Evolutionary conservation across 2,329 filamentous ascomycete genomes (phyloP).

Genomic region (Nigrospora osmanthi): DNA sequence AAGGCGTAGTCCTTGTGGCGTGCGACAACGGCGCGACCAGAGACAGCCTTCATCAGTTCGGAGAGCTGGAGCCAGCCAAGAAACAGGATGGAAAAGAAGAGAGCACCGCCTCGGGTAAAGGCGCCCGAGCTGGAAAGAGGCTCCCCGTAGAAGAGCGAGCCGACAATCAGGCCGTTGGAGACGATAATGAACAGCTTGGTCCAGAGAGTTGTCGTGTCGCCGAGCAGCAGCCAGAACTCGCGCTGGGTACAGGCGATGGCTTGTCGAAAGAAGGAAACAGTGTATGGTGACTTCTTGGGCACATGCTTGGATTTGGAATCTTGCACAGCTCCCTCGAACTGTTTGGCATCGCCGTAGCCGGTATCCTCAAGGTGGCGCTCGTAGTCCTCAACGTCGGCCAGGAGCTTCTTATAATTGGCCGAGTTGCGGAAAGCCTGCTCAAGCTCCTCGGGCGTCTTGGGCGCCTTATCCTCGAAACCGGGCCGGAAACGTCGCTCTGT

Average conservation of each 20-base stretch:
- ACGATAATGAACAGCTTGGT: slow-evolving; percentile 77
- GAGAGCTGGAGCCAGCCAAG: slow-evolving; percentile 61
- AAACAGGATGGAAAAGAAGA: slow-evolving; percentile 47
- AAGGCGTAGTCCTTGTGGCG: slow-evolving; percentile 40
- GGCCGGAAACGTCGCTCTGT: slow-evolving; percentile 60
- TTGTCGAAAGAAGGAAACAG: slow-evolving; percentile 65
- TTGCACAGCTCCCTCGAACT: slow-evolving; percentile 58
- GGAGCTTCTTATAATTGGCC: slow-evolving; percentile 49
- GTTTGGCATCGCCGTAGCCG: slow-evolving; percentile 50
- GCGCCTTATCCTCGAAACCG: slow-evolving; percentile 58
- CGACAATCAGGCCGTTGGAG: slow-evolving; percentile 65
- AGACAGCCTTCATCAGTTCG: slow-evolving; percentile 71
- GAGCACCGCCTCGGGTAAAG: slow-evolving; percentile 42
- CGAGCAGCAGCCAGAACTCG: slow-evolving; percentile 72
- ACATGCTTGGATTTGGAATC: slow-evolving; percentile 62
- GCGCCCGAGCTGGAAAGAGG: slow-evolving; percentile 51
- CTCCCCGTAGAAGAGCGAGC: slow-evolving; percentile 70
- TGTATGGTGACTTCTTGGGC: slow-evolving; percentile 65
- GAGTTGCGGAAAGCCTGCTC: slow-evolving; percentile 58
- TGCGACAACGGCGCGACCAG: slow-evolving; percentile 53
- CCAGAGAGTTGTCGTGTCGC: slow-evolving; percentile 66
- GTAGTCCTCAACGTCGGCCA: slow-evolving; percentile 49
- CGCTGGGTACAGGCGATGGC: slow-evolving; percentile 61
- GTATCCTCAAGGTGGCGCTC: slow-evolving; percentile 39
- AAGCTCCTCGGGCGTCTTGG: slow-evolving; percentile 62